Conservation (phyloP, 129 eudicot genomes). For the Apium graveolens region DNA sequence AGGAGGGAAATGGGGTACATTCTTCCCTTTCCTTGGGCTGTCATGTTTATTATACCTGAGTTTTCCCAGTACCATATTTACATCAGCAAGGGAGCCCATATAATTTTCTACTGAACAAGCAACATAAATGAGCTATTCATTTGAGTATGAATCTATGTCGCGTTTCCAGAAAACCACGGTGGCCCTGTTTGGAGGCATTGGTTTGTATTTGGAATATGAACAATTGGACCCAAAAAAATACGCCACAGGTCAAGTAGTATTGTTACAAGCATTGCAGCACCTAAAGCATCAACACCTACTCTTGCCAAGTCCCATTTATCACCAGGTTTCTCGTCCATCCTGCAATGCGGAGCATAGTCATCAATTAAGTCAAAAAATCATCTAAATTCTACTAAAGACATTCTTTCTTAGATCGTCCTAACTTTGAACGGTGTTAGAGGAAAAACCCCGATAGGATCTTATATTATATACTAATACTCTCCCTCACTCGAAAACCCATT, state of each 20-base stretch:
- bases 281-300: constrained; percentile 83
- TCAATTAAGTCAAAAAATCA: not conserved
- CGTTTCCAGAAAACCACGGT: constrained; percentile 65
- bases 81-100: not conserved
- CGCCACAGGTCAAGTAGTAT: constrained; percentile 90
- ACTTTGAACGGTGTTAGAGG: too few relatives aligned
- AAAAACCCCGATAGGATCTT: too few relatives aligned
- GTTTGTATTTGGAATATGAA: constrained; percentile 45
- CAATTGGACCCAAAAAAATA: constrained; percentile 76
- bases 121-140: constrained; percentile 56
- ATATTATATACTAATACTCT: too few relatives aligned
- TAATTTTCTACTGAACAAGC: constrained; percentile 16
- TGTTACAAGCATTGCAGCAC: constrained; percentile 97
- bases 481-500: too few relatives aligned
- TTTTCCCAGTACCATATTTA: not conserved
- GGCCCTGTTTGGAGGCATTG: constrained; percentile 63
- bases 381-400: not conserved
- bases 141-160: constrained; percentile 9
- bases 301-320: constrained; percentile 77
- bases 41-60: too few relatives aligned
- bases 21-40: too few relatives aligned
- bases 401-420: not conserved
- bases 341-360: constrained; percentile 7
- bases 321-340: constrained; percentile 74
- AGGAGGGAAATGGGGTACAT: too few relatives aligned